Base-by-base conservation (phyloP, 306 rosid species). In the Gleditsia sinensis region DNA sequence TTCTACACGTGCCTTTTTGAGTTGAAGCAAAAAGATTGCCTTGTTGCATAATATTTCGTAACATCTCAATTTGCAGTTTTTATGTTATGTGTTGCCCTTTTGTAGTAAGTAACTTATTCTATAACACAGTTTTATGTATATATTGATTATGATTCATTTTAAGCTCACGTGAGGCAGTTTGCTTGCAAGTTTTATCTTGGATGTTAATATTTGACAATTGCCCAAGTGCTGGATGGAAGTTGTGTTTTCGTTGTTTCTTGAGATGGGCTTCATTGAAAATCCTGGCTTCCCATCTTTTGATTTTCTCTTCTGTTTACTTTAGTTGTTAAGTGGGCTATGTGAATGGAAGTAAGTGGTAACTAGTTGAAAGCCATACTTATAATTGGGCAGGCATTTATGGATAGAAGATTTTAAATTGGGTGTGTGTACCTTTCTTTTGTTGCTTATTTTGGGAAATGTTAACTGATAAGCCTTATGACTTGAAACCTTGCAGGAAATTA, bases 401-500 rank as follows among this genome's bases (percentile, higher is more conserved):
- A 67, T 21, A 4, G 14, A 7, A 20, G 21, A 36, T 9, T 19
- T 14, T 20, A 19, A 5, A 1, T 34, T 36, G 27, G 17, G 21
- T 61, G 27, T 34, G 21, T 61, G 5, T 16, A 28, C 64, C 17
- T 36, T 62, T 37, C 16, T 36, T 37, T 34, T 62, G 17, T 62
- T 36, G 4, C 68, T 17, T 32, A 34, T 39, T 6, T 61, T n/a
- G 17, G 59, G 21, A 30, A 40, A 12, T 32, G 36, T 16, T 25
- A 13, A n/a, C n/a, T n/a, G n/a, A n/a, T n/a, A 46, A 50, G 42
- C 10, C 48, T 54, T 11, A 43, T 25, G 19, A 59, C 36, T 51
- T 79, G 68, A 58, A 30, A 27, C 64, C 34, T 69, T 83, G 81
- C 90, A 88, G 93, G 90, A 80, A 86, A 86, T 75, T 88, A 88